Base-by-base conservation (phyloP, 345 rosid species). In the Citrus mangshanensis region DNA sequence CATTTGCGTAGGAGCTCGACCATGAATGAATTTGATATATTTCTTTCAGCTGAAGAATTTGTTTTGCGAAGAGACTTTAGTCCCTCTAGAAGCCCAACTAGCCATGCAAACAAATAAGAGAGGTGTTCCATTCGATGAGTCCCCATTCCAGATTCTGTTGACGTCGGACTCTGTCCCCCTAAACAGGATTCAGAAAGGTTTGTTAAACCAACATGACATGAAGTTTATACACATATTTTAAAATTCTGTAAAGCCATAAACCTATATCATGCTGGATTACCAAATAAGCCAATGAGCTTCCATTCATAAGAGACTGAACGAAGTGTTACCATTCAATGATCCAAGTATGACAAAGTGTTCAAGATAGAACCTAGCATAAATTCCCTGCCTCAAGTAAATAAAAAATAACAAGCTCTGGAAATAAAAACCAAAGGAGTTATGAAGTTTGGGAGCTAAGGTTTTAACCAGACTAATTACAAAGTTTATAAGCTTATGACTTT, bases 81-180 rank as follows among this genome's bases (percentile, higher is more conserved):
- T 74, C 74, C 85, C 85, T 81, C 79, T 75, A 90, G 81, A 75
- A 81, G 89, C 77, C 83, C 82, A 77, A 91, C 90, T 54, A 94
- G 90, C 95, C 97, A 93, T 37, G 88, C 82, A 86, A 93, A 89
- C 86, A 94, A 77, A 81, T 70, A 79, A 74, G 88, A 89, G 77
- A 91, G 86, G 70, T 73, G 80, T 69, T 87, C 86, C 73, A 81
- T 80, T 80, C 81, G 86, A 64, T 63, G 60, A 77, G 83, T 80
- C 81, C 81, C 85, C 70, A 69, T 71, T 12, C 37, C 55, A 58
- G 79, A 72, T 83, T 83, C 89, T 72, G 82, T 78, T 22, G 82
- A 63, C 5, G 51, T 24, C 66, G 64, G 70, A 76, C 46, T 74
- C 49, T 30, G 79, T 69, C 72, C 40, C 68, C 84, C 89, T 86